Percentiles rank a stretch among this genome's conserved stretches.
Evolutionary conservation across 345 rosid species (phyloP).

Genomic region (Sisymbrium irio): DNA sequence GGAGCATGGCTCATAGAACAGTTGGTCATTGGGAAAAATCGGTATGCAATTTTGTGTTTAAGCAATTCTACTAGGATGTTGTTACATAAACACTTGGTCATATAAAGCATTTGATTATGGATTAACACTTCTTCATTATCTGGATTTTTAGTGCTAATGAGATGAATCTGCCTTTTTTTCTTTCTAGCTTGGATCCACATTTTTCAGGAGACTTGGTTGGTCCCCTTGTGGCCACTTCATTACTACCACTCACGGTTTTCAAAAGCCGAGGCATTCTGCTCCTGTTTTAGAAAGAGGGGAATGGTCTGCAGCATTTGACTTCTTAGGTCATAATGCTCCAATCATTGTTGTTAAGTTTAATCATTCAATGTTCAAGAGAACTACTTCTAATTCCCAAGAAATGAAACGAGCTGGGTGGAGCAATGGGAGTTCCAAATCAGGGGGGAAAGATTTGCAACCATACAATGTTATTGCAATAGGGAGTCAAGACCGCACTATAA

Average conservation of each 20-base stretch:
- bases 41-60: conserved; percentile 41
- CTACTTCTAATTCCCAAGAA: conserved; percentile 50
- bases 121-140: background rate
- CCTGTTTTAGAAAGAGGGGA: conserved; percentile 99
- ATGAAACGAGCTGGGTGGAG: conserved; percentile 68
- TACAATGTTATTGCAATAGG: conserved; percentile 97
- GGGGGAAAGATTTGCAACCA: conserved; percentile 79
- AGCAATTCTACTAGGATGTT: conserved; percentile 5
- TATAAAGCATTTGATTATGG: background rate
- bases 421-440: conserved; percentile 78
- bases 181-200: conserved; percentile 94
- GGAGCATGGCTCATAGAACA: conserved; percentile 95
- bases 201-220: conserved; percentile 99
- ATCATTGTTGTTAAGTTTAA: conserved; percentile 92
- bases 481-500: conserved; percentile 98
- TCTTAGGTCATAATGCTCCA: conserved; percentile 98
- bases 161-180: conserved; percentile 26
- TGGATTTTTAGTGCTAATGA: conserved; percentile 23
- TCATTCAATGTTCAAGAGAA: conserved; percentile 88
- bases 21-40: conserved; percentile 99
- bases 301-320: conserved; percentile 97
- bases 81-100: background rate
- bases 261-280: conserved; percentile 99
- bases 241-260: conserved; percentile 98
- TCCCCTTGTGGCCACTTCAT: conserved; percentile 99